Conservation (phyloP, 805 yeast genomes). For the Candida tammaniensis region DNA sequence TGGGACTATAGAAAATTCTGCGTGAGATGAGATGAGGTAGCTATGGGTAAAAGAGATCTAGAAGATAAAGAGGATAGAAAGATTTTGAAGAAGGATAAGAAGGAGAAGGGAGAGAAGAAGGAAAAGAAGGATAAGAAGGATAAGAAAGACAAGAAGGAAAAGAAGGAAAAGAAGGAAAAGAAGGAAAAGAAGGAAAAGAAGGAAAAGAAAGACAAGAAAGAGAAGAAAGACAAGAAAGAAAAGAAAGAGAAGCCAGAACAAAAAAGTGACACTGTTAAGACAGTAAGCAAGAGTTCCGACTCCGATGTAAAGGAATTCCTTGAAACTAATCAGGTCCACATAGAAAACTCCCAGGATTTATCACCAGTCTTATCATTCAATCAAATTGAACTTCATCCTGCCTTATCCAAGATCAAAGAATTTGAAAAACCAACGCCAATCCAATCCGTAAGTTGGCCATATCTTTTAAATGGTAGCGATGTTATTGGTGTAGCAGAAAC, state of each 20-base stretch:
- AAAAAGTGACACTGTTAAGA: constrained; percentile 22
- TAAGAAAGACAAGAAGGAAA: constrained; percentile 11
- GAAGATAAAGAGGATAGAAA: constrained; percentile 9
- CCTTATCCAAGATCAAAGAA: constrained; percentile 59
- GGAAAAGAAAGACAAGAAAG: constrained; percentile 28
- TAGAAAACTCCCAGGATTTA: constrained; percentile 57
- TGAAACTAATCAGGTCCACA: constrained; percentile 54
- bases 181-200: constrained; percentile 11
- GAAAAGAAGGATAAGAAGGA: constrained; percentile 17
- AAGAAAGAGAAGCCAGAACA: constrained; percentile 33
- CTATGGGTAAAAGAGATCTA: constrained; percentile 15
- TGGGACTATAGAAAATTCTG: not conserved
- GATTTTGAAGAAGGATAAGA: constrained; percentile 6
- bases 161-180: constrained; percentile 15
- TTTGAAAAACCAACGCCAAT: constrained; percentile 95
- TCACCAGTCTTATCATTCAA: constrained; percentile 72
- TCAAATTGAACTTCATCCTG: constrained; percentile 50
- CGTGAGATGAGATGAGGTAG: constrained; percentile 10
- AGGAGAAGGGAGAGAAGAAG: constrained; percentile 9
- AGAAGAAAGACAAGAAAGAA: constrained; percentile 12
- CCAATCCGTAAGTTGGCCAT: constrained; percentile 95
- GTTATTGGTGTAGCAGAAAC: constrained; percentile 98
- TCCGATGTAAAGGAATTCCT: constrained; percentile 62
- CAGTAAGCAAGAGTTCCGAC: constrained; percentile 20
- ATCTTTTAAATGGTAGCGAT: constrained; percentile 70